A percentile compares a stretch with the other conserved stretches of the same genome.
Evolutionary conservation across 1,139 yeast genomes (phyloP).

Genomic region (Eremothecium sinecaudum): DNA sequence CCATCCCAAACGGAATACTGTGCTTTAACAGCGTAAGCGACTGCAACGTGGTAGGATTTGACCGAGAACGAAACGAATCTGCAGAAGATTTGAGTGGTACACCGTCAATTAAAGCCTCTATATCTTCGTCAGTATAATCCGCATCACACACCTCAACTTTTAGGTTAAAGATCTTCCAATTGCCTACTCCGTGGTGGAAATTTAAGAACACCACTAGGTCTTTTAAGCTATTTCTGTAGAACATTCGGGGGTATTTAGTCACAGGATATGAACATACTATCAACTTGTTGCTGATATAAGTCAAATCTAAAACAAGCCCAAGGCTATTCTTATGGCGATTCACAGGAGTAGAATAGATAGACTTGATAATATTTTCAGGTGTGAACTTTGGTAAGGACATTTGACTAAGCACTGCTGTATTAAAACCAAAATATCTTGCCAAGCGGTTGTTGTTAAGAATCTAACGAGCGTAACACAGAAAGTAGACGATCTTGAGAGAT

Average conservation of each 20-base stretch:
- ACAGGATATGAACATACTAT: slow-evolving; percentile 74
- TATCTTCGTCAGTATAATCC: slow-evolving; percentile 35
- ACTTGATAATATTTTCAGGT: slow-evolving; percentile 15
- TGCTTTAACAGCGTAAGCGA: slow-evolving; percentile 2
- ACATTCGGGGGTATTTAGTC: slow-evolving; percentile 34
- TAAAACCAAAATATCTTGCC: no score
- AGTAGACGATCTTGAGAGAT: no score
- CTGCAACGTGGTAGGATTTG: not conserved
- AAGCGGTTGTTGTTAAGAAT: no score
- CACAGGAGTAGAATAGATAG: slow-evolving; percentile 20
- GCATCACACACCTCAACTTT: slow-evolving; percentile 53
- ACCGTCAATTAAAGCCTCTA: slow-evolving; percentile 8
- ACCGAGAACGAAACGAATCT: not conserved
- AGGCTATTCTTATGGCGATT: slow-evolving; percentile 20
- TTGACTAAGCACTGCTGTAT: not conserved
- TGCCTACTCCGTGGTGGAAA: slow-evolving; percentile 36
- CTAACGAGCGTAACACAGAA: no score
- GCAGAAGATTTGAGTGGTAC: not conserved
- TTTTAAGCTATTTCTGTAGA: slow-evolving; percentile 47
- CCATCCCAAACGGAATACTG: slow-evolving; percentile 1
- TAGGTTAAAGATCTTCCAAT: slow-evolving; percentile 72
- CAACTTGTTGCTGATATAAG: slow-evolving; percentile 52
- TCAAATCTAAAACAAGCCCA: slow-evolving; percentile 43
- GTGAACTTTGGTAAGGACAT: slow-evolving; percentile 9
- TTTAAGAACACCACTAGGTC: slow-evolving; percentile 46